phyloP scores from a whole-genome alignment of 352 stramenopile species.

The Globisporangium heterothallicum region DNA sequence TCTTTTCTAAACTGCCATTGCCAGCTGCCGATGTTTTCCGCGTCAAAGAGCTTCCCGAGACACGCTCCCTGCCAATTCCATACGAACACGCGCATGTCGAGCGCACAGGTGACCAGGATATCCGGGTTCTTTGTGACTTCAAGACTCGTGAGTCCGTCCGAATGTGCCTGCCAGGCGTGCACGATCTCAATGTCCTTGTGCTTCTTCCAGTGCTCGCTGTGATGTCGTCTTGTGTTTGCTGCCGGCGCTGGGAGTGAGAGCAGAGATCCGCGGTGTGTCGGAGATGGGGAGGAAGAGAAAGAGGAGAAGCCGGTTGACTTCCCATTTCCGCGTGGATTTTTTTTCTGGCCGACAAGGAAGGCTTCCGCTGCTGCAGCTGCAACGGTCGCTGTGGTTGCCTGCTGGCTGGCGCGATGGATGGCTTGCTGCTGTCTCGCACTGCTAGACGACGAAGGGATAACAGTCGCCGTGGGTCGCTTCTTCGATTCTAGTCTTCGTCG shows the following conservation, averaged over 20 bases:
- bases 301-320: slow-evolving; percentile 8
- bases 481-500: slow-evolving; percentile 25
- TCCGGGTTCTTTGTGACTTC: slow-evolving; percentile 56
- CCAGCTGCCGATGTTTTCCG: slow-evolving; percentile 38
- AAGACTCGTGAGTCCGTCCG: slow-evolving; percentile 43
- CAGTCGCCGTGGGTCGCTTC: slow-evolving; percentile 14
- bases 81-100: slow-evolving; percentile 66
- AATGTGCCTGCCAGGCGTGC: slow-evolving; percentile 42
- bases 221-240: neutral
- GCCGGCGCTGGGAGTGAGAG: neutral
- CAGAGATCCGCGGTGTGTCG: slow-evolving; percentile 5
- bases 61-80: slow-evolving; percentile 63
- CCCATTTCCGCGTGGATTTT: slow-evolving; percentile 10
- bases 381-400: slow-evolving; percentile 22
- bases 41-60: slow-evolving; percentile 59
- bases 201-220: neutral
- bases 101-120: slow-evolving; percentile 49
- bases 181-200: slow-evolving; percentile 8
- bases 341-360: slow-evolving; percentile 18
- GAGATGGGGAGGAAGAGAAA: neutral
- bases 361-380: slow-evolving; percentile 40
- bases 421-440: neutral
- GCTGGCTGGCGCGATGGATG: slow-evolving; percentile 16
- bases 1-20: slow-evolving; percentile 55
- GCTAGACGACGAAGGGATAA: neutral